Evolutionary conservation across 257 asterid species (phyloP), one percentile per base, ranked within the genome.

Genomic region (Coffea eugenioides): DNA sequence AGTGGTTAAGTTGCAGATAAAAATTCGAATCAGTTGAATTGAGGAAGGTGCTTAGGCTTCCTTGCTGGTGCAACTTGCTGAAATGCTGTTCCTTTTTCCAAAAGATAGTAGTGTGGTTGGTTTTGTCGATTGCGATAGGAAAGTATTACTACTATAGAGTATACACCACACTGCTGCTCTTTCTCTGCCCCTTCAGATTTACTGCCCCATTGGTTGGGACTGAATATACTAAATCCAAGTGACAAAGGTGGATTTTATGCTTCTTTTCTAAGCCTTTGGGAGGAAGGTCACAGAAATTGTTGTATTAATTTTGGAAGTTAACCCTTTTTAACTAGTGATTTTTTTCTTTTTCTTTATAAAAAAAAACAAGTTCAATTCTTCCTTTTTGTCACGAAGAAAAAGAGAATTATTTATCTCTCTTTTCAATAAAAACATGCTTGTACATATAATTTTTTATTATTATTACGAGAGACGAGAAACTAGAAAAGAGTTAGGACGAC

Each of bases 31-130:
- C 20, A 31, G 7, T 73, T 73, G 73, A 79, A 80, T 67, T 80
- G 80, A 57, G 73, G 73, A 52, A 45, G 80, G 80, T 79, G 84
- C 82, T 83, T 78, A 77, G 74, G 61, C 45, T 80, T 12, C 61
- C 51, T 51, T 25, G 8, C 5, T 66, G 77, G 56, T 74, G 83
- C 89, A 82, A 88, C 84, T 80, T 83, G 90, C 67, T 59, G 70
- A 76, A 77, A 78, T 78, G 78, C 73, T 69, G 73, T 73, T 64
- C 45, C 76, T 73, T 78, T 82, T 45, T 25, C 31, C 10, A 72
- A 82, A 66, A 78, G 66, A 43, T 64, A 56, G 68, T 71, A 79
- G 82, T 62, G 68, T 71, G 82, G 82, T 62, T 49, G 34, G 68
- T 72, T 73, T 77, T 73, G 75, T 65, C 83, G 74, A 34, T 64